These are phyloP conservation scores for Colletotrichum sp. DNA, from an alignment of 2,329 filamentous ascomycete species.

Conservation along the genomic window DNA sequence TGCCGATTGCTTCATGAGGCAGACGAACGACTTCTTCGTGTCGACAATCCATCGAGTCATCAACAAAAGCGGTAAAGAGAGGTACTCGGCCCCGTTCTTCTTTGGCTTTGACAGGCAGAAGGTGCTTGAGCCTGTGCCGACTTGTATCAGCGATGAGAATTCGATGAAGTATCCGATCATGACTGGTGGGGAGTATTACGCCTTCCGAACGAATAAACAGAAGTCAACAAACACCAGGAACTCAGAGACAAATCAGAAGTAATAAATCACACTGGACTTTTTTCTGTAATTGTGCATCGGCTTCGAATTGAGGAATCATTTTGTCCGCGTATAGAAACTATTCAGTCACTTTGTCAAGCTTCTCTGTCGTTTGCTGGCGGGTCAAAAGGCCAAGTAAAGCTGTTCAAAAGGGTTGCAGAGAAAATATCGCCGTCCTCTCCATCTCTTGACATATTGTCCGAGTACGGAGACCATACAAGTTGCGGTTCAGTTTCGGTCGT, in stretches of 20 bases:
- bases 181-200: constrained; percentile 37
- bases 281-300: fast-evolving
- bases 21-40: constrained; percentile 47
- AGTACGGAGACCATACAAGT: background rate
- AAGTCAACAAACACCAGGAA: background rate
- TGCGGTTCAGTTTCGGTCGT: background rate
- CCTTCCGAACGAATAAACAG: constrained; percentile 34
- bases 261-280: background rate
- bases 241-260: background rate
- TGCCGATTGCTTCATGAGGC: constrained; percentile 45
- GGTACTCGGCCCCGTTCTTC: constrained; percentile 47
- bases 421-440: background rate
- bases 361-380: background rate
- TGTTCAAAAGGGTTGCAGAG: background rate
- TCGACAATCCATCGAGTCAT: constrained; percentile 45
- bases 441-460: background rate
- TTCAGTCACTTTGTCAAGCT: fast-evolving
- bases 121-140: constrained; percentile 33
- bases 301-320: fast-evolving
- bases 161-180: constrained; percentile 38
- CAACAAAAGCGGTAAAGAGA: constrained; percentile 38
- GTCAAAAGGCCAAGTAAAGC: background rate
- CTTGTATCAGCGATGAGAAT: constrained; percentile 33
- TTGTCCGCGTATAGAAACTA: background rate
- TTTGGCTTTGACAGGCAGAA: constrained; percentile 28